Evolutionary conservation across 2,329 filamentous ascomycete genomes (phyloP), one percentile per base, ranked within the genome.

Genomic region (Clonostachys rhizophaga): DNA sequence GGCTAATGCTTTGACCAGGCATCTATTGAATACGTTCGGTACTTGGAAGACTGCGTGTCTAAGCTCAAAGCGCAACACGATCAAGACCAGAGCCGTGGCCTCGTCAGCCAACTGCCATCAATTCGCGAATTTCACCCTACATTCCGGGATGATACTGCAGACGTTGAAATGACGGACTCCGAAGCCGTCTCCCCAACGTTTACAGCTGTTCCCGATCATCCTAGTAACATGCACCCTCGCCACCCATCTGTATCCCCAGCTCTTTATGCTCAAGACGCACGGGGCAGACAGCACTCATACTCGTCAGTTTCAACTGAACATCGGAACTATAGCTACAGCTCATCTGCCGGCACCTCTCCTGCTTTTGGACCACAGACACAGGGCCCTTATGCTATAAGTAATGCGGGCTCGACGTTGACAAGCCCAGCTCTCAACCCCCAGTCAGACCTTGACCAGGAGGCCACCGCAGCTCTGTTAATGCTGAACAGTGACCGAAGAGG

Each of bases 11-110:
- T 40, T 17, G 10, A 3, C 8, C 40, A 96, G 91, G 92, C 92
- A 6, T 94, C 91, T 42, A 97, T 97, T 50, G 94, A 97, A 58
- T 97, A 99, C 58, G 83, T 97, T 53, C 86, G 89, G 50, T 99
- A 99, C 62, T 79, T 99, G 13, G 89, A 97, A 63, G 86, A 90
- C 61, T 97, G 92, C 58, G 83, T 96, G 36, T 67, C 77, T 34
- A 87, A 92, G 58, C 75, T 97, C 47, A 91, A 96, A 64, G 77
- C 76, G 6, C 75, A 78, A 49, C 68, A 69, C 47, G 66, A 66
- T 34, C 56, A 62, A 20, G 58, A 54, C 48, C 58, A 52, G 30
- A 51, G 43, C 41, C 54, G 5, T 59, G 63, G 37, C 59, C 63
- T 35, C 51, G 55, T 16, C 57, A 55, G 42, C 42, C 53, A 58